These are phyloP conservation scores for Linum lewisii DNA, from an alignment of 345 rosid species.

Conservation along the genomic window DNA sequence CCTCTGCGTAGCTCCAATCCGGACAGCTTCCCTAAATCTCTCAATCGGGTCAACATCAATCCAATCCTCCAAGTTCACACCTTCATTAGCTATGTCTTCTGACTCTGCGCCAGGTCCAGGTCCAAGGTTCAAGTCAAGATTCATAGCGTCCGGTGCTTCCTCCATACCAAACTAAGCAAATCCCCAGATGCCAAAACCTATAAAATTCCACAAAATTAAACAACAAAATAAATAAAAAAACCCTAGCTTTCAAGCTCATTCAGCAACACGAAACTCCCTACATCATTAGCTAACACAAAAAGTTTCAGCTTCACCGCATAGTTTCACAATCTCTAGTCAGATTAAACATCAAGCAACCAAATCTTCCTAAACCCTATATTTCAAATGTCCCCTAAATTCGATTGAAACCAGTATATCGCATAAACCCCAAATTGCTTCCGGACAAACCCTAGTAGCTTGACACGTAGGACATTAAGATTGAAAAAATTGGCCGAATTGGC, in stretches of 20 bases:
- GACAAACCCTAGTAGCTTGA: slow-evolving; percentile 14
- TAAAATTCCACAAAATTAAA: slow-evolving; percentile 2
- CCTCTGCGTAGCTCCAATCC: slow-evolving; percentile 36
- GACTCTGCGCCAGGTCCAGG: slow-evolving; percentile 25
- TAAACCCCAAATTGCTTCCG: background rate
- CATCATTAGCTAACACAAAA: background rate
- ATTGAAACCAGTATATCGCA: slow-evolving; percentile 6
- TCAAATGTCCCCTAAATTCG: background rate
- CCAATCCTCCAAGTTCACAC: slow-evolving; percentile 28
- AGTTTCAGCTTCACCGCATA: slow-evolving; percentile 2
- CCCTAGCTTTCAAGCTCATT: too few relatives aligned
- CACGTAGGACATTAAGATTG: slow-evolving; percentile 12
- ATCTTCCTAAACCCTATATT: slow-evolving; percentile 4
- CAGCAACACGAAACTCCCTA: background rate
- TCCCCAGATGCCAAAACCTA: slow-evolving; percentile 13
- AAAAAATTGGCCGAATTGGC: background rate
- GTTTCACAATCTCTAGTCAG: background rate
- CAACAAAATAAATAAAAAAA: slow-evolving; percentile 2
- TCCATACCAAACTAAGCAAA: slow-evolving; percentile 7
- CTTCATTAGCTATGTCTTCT: slow-evolving; percentile 20
- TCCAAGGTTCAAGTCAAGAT: slow-evolving; percentile 48
- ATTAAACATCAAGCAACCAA: background rate
- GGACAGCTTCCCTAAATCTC: slow-evolving; percentile 44
- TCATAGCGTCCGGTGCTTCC: slow-evolving; percentile 29
- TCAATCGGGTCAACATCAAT: slow-evolving; percentile 39